A percentile compares a stretch with the other conserved stretches of the same genome.
phyloP scores from a whole-genome alignment of 1,284 basidiomycete genomes.

The Fistulinella staudtii region DNA sequence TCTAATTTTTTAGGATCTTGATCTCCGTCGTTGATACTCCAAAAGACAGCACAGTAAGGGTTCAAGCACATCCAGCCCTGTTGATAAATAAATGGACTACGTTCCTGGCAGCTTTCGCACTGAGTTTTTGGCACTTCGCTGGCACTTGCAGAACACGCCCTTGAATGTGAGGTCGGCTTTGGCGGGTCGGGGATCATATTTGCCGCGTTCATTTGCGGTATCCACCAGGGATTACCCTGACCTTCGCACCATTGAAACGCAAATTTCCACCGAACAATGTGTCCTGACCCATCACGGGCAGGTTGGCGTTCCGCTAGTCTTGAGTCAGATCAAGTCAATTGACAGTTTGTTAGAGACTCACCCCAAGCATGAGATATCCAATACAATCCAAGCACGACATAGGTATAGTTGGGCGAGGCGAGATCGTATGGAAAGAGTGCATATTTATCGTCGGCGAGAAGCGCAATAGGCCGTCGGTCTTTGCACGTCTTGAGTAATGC shows the following conservation, averaged over 20 bases:
- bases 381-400: conserved; percentile 72
- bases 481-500: conserved; percentile 57
- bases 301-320: conserved; percentile 59
- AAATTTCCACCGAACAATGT: conserved; percentile 70
- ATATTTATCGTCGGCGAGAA: conserved; percentile 71
- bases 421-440: conserved; percentile 67
- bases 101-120: conserved; percentile 36
- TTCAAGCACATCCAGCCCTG: conserved; percentile 61
- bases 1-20: conserved; percentile 35
- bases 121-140: conserved; percentile 15
- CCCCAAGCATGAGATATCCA: conserved; percentile 70
- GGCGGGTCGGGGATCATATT: not conserved
- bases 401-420: conserved; percentile 46
- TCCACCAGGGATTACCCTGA: conserved; percentile 46
- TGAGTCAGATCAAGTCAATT: conserved; percentile 14
- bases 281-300: conserved; percentile 40
- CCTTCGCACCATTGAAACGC: conserved; percentile 74
- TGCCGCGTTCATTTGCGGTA: conserved; percentile 3
- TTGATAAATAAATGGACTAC: conserved; percentile 51
- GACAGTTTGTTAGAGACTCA: conserved; percentile 33
- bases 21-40: conserved; percentile 37
- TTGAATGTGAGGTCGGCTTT: not conserved
- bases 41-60: conserved; percentile 54
- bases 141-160: not conserved
- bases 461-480: conserved; percentile 51